A percentile compares a stretch with the other conserved stretches of the same genome.
phyloP scores from a whole-genome alignment of 495 filamentous ascomycete species.

The Penicillium canariense region DNA sequence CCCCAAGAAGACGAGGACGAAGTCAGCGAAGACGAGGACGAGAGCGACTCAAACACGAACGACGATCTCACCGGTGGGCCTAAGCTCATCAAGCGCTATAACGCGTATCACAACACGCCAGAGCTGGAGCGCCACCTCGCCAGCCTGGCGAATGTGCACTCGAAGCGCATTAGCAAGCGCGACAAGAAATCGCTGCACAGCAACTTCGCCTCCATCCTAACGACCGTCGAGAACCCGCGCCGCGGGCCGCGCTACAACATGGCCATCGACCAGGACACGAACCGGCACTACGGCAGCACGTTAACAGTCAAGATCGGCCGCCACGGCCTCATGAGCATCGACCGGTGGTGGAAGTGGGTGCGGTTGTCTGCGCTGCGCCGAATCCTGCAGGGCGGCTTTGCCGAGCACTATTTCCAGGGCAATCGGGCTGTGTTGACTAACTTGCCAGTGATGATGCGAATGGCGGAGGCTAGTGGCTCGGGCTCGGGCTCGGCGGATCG shows the following conservation, averaged over 20 bases:
- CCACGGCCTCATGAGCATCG: slow-evolving; percentile 71
- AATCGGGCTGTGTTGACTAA: slow-evolving; percentile 79
- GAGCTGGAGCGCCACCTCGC: slow-evolving; percentile 53
- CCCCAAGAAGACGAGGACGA: slow-evolving; percentile 59
- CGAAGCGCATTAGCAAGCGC: slow-evolving; percentile 72
- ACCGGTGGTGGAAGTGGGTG: slow-evolving; percentile 88
- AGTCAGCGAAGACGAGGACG: slow-evolving; percentile 49
- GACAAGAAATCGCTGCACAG: slow-evolving; percentile 74
- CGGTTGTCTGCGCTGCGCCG: slow-evolving; percentile 72
- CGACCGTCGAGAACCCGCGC: slow-evolving; percentile 75
- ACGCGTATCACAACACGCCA: slow-evolving; percentile 53
- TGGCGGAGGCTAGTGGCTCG: slow-evolving; percentile 12
- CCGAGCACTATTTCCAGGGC: slow-evolving; percentile 76
- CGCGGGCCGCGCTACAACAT: slow-evolving; percentile 69
- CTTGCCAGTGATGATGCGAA: slow-evolving; percentile 56
- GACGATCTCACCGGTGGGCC: slow-evolving; percentile 51
- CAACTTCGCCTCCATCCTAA: slow-evolving; percentile 79
- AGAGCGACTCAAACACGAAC: slow-evolving; percentile 48
- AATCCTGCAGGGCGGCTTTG: slow-evolving; percentile 77
- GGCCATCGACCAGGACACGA: slow-evolving; percentile 70
- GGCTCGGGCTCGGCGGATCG: too few species aligned
- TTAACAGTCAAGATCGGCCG: slow-evolving; percentile 73
- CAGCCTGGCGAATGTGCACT: slow-evolving; percentile 57
- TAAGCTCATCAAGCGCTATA: slow-evolving; percentile 61
- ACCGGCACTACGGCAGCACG: slow-evolving; percentile 71